Base-by-base conservation (phyloP, 345 rosid species). In the Fremontodendron californicum region DNA sequence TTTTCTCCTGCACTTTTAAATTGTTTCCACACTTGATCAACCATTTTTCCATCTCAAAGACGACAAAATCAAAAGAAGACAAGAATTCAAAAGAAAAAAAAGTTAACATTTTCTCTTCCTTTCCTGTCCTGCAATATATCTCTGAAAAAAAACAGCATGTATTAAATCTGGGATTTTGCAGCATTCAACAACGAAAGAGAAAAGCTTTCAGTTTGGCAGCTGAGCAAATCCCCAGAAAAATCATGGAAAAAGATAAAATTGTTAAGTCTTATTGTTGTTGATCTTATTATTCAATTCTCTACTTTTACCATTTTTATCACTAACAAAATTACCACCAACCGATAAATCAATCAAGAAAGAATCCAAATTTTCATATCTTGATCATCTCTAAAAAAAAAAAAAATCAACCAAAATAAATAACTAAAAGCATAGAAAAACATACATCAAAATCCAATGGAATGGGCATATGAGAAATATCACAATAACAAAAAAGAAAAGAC, bases 401-500 rank as follows among this genome's bases (percentile, higher is more conserved):
- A n/a, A n/a, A n/a, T n/a, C n/a, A n/a, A n/a, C n/a, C n/a, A n/a
- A n/a, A n/a, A n/a, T n/a, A n/a, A n/a, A n/a, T n/a, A n/a, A n/a
- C n/a, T n/a, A n/a, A n/a, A n/a, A n/a, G n/a, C n/a, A n/a, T n/a
- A n/a, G n/a, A n/a, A 23, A 6, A 21, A 3, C 57, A 71, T 16
- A 25, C 8, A 40, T 60, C 77, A 46, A 58, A 74, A 74, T 42
- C 25, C 45, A 23, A 55, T 55, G 31, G 3, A 21, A 60, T 27
- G 64, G 37, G 64, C 64, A 60, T 57, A 57, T 10, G 2, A 23
- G 33, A 57, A 57, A 4, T 1, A 27, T 60, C 64, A 39, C 55
- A 68, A 27, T 8, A 58, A 27, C 21, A 12, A 49, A 48, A 63
- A 67, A 40, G 40, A 21, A 69, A 46, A 27, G 37, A 95, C 98